Conservation (phyloP, 306 rosid species). For the Cucurbita argyrosperma region DNA sequence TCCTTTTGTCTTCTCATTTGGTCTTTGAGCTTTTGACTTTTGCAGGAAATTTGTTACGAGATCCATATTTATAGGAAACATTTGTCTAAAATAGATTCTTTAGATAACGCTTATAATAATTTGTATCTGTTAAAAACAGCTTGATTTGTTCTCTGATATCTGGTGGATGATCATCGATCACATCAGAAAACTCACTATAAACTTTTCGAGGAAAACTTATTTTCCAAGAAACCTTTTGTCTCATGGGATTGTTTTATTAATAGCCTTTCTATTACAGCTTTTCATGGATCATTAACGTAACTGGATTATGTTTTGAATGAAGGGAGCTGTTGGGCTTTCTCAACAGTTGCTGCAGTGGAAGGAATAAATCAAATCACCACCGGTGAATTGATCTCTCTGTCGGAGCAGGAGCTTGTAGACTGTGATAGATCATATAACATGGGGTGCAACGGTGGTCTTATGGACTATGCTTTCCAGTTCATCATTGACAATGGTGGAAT, state of each 20-base stretch:
- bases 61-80: background rate
- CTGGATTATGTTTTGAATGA: conserved; percentile 8
- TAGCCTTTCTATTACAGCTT: background rate
- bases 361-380: conserved; percentile 73
- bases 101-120: background rate
- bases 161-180: background rate
- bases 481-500: conserved; percentile 73
- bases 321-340: conserved; percentile 99
- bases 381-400: conserved; percentile 37
- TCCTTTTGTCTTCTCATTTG: background rate
- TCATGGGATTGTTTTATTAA: background rate
- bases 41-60: background rate
- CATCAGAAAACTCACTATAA: background rate
- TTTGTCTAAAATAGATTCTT: background rate
- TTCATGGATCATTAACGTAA: background rate
- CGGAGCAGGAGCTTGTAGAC: conserved; percentile 87
- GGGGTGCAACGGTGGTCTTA: conserved; percentile 95
- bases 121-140: background rate
- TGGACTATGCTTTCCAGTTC: conserved; percentile 76
- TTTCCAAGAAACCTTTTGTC: background rate
- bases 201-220: background rate
- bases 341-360: conserved; percentile 69
- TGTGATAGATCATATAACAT: conserved; percentile 56
- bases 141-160: background rate
- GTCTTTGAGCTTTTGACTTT: background rate